Conservation (phyloP, 805 yeast species). For the Gaillardinia entomophila region DNA sequence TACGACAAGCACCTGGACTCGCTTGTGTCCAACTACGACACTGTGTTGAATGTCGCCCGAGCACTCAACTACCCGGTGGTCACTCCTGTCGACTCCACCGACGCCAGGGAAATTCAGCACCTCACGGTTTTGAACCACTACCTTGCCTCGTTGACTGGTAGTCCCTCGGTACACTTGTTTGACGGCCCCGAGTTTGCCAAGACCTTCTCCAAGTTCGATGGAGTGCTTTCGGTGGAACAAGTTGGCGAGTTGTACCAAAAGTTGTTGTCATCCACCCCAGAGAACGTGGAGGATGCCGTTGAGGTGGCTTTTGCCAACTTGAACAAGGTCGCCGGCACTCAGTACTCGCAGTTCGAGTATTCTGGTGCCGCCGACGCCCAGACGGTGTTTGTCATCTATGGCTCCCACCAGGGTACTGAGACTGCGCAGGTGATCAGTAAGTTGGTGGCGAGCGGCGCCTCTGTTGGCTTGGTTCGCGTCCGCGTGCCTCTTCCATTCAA, state of each 20-base stretch:
- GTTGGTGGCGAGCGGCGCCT: constrained; percentile 21
- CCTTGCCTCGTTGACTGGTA: constrained; percentile 43
- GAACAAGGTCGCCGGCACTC: constrained; percentile 50
- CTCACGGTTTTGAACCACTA: constrained; percentile 59
- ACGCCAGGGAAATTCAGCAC: constrained; percentile 58
- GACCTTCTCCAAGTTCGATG: constrained; percentile 41
- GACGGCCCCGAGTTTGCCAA: constrained; percentile 71
- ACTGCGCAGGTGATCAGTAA: constrained; percentile 41
- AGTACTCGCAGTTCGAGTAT: constrained; percentile 62
- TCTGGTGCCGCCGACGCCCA: constrained; percentile 57
- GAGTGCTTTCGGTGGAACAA: constrained; percentile 38
- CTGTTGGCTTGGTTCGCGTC: constrained; percentile 59
- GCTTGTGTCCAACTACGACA: constrained; percentile 58
- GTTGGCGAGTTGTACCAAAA: constrained; percentile 33
- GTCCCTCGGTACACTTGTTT: constrained; percentile 65
- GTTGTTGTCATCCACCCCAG: constrained; percentile 22
- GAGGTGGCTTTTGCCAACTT: constrained; percentile 43
- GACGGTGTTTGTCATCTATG: constrained; percentile 77
- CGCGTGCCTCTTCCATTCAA: constrained; percentile 82
- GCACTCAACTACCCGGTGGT: constrained; percentile 61
- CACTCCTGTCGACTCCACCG: constrained; percentile 49
- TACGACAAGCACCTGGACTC: constrained; percentile 49
- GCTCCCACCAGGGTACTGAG: constrained; percentile 59
- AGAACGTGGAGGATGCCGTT: constrained; percentile 32
- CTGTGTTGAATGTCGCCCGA: constrained; percentile 58